These are phyloP conservation scores for Erigeron philadelphicus DNA, from an alignment of 140 eudicot species.

Conservation along the genomic window DNA sequence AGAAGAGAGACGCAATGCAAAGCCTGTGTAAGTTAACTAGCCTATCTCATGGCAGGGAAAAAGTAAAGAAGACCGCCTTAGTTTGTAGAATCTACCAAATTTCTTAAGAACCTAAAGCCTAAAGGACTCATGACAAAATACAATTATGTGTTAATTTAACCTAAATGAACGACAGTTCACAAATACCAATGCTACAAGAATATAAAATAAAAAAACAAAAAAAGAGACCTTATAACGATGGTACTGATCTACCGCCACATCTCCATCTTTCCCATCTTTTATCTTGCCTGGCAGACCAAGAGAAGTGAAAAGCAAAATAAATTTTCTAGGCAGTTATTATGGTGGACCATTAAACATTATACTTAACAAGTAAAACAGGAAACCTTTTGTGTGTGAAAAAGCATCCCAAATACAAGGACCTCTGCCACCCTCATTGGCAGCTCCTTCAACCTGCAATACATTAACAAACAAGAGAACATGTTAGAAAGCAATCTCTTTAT, in stretches of 20 bases:
- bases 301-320: constrained; percentile 8
- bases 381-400: constrained; percentile 47
- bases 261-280: constrained; percentile 55
- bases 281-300: constrained; percentile 50
- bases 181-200: constrained; percentile 11
- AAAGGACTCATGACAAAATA: background rate
- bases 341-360: constrained; percentile 9
- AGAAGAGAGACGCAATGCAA: background rate
- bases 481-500: constrained; percentile 12
- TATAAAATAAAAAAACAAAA: background rate
- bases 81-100: background rate
- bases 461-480: constrained; percentile 22
- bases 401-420: constrained; percentile 83
- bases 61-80: background rate
- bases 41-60: background rate
- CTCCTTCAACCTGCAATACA: constrained; percentile 72
- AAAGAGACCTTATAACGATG: constrained; percentile 69
- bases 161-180: background rate
- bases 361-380: constrained; percentile 17
- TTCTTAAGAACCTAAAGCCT: constrained; percentile 24
- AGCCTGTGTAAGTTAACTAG: constrained; percentile 1
- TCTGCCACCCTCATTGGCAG: constrained; percentile 51
- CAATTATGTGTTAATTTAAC: background rate
- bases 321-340: constrained; percentile 14
- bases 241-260: constrained; percentile 62